Base-by-base conservation (phyloP, 1,139 yeast genomes). In the Nadsonia starkeyi-henricii region DNA sequence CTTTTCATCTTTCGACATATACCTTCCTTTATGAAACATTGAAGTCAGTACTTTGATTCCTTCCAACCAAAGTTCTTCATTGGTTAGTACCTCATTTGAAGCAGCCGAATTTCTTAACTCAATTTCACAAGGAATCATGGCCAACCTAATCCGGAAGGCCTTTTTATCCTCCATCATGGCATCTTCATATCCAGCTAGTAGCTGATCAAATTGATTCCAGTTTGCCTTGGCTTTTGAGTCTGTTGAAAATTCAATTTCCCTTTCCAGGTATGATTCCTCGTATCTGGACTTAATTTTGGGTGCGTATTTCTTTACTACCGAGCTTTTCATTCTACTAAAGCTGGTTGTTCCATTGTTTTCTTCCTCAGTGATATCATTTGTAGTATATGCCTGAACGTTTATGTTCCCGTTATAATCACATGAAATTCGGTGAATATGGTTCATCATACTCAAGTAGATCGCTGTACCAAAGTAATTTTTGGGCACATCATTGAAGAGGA, bases 191-290 rank as follows among this genome's bases (percentile, higher is more conserved):
- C 98, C 98, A 1, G 97, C 96, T 21, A 91, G 65, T 23, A 78
- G 74, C 60, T 88, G 96, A 65, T 93, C 99, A 53, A 88, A 72
- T 54, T 81, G 83, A 58, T 89, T 89, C 98, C 98, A 93, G 54
- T 89, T 88, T 21, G 33, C 41, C 30, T 42, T 44, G 5, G 28
- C 28, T 42, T 41, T 46, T 17, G 50, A 42, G 26, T 37, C 30
- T 1, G 47, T 47, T 21, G 42, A 44, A 28, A 46, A 46, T 23
- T 46, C 46, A 26, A 13, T 50, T 45, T 18, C 47, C 45, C 9
- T 17, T 26, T 49, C 20, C 42, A 45, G 37, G 52, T 43, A 19
- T 43, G 47, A 57, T 23, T 23, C 28, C 9, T 23, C 28, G 28
- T 23, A 23, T 23, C 28, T 23, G 28, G 28, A 5, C 28, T 23